Evolutionary conservation across 768 basidiomycete species (phyloP).

Genomic region (Galerina sulciceps): DNA sequence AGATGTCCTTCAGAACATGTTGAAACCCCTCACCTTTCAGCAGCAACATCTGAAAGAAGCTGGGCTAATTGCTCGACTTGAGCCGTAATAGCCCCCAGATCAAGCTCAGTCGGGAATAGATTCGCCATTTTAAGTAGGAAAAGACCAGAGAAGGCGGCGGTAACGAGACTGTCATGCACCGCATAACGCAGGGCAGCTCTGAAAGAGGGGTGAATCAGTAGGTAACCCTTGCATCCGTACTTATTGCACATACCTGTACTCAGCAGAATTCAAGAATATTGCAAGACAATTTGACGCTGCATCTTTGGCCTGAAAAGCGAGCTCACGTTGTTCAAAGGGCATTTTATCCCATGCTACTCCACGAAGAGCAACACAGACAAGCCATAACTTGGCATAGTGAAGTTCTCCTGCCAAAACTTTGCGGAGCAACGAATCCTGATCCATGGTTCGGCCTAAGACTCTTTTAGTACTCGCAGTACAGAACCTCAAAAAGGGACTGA

Average conservation of each 20-base stretch:
- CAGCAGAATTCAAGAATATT: conserved; percentile 80
- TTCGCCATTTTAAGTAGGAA: conserved; percentile 95
- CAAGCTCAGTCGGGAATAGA: conserved; percentile 85
- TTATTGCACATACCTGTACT: conserved; percentile 64
- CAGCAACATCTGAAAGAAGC: conserved; percentile 89
- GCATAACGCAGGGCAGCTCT: conserved; percentile 92
- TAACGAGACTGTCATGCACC: conserved; percentile 91
- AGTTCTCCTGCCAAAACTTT: conserved; percentile 89
- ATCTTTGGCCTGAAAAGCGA: conserved; percentile 95
- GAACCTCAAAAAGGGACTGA: conserved; percentile 31
- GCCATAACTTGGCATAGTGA: conserved; percentile 93
- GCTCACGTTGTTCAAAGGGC: conserved; percentile 92
- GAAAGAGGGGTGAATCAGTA: conserved; percentile 13
- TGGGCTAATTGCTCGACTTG: conserved; percentile 94
- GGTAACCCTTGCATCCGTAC: neutral
- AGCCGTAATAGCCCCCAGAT: conserved; percentile 71
- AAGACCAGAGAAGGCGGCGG: conserved; percentile 87
- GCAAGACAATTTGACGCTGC: conserved; percentile 86
- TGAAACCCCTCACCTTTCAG: conserved; percentile 68
- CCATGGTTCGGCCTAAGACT: conserved; percentile 70
- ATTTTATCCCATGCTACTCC: conserved; percentile 97
- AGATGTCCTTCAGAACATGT: neutral
- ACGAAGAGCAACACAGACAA: conserved; percentile 89
- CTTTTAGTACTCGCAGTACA: conserved; percentile 8
- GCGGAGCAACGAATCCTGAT: conserved; percentile 82